A percentile compares a stretch with the other conserved stretches of the same genome.
Evolutionary conservation across 2,329 filamentous ascomycete species (phyloP).

Genomic region (Dactylellina cionopaga): DNA sequence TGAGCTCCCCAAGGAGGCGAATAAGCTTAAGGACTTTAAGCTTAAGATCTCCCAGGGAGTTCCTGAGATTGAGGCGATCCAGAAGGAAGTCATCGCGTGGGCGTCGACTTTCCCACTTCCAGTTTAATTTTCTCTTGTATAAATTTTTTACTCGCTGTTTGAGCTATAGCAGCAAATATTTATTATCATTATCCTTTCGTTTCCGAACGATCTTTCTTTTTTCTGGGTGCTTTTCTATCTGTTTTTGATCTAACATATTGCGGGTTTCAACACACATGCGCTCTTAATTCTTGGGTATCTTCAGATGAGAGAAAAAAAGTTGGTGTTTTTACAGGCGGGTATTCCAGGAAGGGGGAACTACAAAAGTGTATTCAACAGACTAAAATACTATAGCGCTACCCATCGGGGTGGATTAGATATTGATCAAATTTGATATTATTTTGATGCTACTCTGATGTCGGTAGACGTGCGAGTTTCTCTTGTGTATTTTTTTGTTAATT

Average conservation of each 20-base stretch:
- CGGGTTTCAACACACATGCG: conserved; percentile 50
- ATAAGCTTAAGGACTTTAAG: conserved; percentile 99
- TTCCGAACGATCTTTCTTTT: conserved; percentile 14
- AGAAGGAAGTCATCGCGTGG: conserved; percentile 90
- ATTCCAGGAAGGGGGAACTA: conserved; percentile 42
- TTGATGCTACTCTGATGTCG: too few species aligned
- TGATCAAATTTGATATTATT: too few species aligned
- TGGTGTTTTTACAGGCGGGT: conserved; percentile 40
- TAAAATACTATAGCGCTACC: too few species aligned
- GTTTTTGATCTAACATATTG: conserved; percentile 7
- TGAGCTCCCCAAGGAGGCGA: conserved; percentile 90
- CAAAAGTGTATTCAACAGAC: conserved; percentile 53
- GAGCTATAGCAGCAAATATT: neutral
- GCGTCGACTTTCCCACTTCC: conserved; percentile 91
- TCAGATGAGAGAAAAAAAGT: conserved; percentile 19
- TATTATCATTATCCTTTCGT: neutral
- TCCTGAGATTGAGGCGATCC: conserved; percentile 81
- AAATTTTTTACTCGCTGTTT: conserved; percentile 76
- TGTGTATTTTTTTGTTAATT: too few species aligned
- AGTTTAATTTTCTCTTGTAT: conserved; percentile 64
- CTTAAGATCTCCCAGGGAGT: conserved; percentile 84
- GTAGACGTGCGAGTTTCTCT: too few species aligned
- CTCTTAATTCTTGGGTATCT: conserved; percentile 38
- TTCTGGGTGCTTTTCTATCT: conserved; percentile 24
- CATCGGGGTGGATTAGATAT: conserved; percentile 11